phyloP scores from a whole-genome alignment of 306 rosid genomes.

The Acacia crassicarpa region DNA sequence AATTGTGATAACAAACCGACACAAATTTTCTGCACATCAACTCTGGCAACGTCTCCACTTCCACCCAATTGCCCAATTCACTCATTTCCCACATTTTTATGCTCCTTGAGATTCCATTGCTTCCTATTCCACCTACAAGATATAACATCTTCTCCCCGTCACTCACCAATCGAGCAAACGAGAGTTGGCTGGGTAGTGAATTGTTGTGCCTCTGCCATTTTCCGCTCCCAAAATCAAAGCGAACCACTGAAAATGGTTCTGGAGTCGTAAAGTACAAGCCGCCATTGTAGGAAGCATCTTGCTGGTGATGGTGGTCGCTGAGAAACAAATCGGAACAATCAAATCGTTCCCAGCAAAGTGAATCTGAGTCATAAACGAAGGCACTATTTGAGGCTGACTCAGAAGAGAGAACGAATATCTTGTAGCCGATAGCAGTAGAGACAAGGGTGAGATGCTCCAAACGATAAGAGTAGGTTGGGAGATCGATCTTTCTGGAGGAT shows the following conservation, averaged over 20 bases:
- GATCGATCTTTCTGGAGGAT: constrained; percentile 52
- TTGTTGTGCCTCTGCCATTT: constrained; percentile 47
- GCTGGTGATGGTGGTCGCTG: constrained; percentile 50
- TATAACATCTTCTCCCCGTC: constrained; percentile 51
- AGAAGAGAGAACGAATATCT: constrained; percentile 49
- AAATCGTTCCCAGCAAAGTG: constrained; percentile 53
- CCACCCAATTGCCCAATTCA: constrained; percentile 56
- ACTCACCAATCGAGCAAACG: constrained; percentile 67
- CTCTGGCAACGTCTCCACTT: constrained; percentile 69
- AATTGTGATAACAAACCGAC: constrained; percentile 88
- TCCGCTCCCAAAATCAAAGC: constrained; percentile 64
- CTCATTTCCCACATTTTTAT: constrained; percentile 68
- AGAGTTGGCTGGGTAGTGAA: constrained; percentile 49
- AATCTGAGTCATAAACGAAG: constrained; percentile 53
- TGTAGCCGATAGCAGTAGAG: constrained; percentile 57
- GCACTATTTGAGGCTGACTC: constrained; percentile 39
- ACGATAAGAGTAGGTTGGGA: constrained; percentile 53
- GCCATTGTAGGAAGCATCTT: constrained; percentile 51
- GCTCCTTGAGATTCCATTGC: constrained; percentile 75
- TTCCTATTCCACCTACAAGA: constrained; percentile 81
- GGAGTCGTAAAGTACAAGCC: constrained; percentile 63
- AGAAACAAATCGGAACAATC: constrained; percentile 42
- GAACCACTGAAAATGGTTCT: constrained; percentile 66
- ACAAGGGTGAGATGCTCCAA: constrained; percentile 64
- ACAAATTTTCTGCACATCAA: constrained; percentile 70